Conservation (phyloP, 306 rosid species). For the Cotoneaster glaucophyllus region DNA sequence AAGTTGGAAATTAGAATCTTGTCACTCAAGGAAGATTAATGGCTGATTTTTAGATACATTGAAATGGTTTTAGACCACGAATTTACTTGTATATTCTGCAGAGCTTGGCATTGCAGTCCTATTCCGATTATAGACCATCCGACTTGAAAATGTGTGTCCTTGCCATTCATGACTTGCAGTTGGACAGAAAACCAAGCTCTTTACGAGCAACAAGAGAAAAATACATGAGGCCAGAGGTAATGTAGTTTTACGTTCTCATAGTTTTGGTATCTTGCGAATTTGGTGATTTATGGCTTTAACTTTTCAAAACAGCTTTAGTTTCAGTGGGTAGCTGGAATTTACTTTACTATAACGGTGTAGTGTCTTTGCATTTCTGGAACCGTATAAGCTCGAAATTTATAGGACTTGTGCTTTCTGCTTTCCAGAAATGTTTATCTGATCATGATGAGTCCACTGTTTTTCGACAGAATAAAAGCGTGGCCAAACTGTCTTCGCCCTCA, state of each 20-base stretch:
- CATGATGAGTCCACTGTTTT: neutral
- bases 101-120: slow-evolving; percentile 25
- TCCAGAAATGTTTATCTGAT: neutral
- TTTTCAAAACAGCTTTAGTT: neutral
- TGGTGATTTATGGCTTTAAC: neutral
- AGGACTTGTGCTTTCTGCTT: neutral
- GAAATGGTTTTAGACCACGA: too few species aligned
- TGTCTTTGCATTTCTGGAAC: neutral
- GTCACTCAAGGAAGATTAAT: neutral
- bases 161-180: slow-evolving; percentile 37
- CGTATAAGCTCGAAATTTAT: neutral
- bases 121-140: slow-evolving; percentile 28
- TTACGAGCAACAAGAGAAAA: slow-evolving; percentile 30
- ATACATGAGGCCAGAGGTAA: slow-evolving; percentile 34
- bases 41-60: neutral
- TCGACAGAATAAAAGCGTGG: slow-evolving; percentile 30
- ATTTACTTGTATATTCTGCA: slow-evolving; percentile 1
- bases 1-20: neutral
- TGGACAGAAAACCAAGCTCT: slow-evolving; percentile 16
- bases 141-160: slow-evolving; percentile 36
- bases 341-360: too few species aligned
- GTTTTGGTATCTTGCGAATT: neutral
- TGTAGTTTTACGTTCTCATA: neutral
- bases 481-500: slow-evolving; percentile 12
- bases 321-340: too few species aligned